Percentiles rank a stretch among this genome's conserved stretches.
Evolutionary conservation across 2,329 filamentous ascomycete species (phyloP).

Genomic region (Falciphora oryzae): DNA sequence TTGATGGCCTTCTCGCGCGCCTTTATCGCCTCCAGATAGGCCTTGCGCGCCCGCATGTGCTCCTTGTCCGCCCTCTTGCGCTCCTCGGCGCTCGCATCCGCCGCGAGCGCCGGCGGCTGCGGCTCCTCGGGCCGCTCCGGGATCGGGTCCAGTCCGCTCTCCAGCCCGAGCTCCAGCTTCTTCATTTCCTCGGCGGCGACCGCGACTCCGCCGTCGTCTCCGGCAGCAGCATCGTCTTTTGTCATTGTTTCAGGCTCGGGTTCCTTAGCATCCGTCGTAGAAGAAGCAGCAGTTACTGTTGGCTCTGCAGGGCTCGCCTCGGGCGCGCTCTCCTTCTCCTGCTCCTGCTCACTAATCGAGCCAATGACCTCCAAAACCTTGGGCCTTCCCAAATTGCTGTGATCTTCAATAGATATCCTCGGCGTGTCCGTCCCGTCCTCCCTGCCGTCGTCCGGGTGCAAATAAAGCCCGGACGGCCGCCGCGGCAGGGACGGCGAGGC

Average conservation of each 20-base stretch:
- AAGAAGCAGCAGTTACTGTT: not conserved
- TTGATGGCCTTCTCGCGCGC: constrained; percentile 58
- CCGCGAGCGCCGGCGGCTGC: constrained; percentile 47
- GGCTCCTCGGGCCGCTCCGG: constrained; percentile 49
- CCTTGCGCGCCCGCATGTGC: constrained; percentile 54
- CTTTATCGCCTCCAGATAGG: constrained; percentile 61
- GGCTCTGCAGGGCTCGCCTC: not conserved
- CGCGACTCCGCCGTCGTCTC: not conserved
- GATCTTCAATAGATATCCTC: constrained; percentile 39
- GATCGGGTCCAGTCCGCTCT: constrained; percentile 22
- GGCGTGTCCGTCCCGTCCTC: constrained; percentile 24
- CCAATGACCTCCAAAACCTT: constrained; percentile 15
- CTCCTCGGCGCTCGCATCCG: constrained; percentile 57
- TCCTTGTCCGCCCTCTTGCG: constrained; percentile 67
- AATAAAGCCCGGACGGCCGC: not conserved
- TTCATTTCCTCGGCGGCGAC: not conserved
- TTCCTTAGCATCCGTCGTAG: not conserved
- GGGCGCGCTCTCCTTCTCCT: not conserved
- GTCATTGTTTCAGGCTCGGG: not conserved
- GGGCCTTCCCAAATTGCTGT: constrained; percentile 26
- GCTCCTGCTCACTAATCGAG: constrained; percentile 8
- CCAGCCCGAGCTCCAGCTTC: not conserved
- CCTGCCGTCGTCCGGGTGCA: not conserved
- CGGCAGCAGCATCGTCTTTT: not conserved
- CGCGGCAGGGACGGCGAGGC: not conserved